Base-by-base conservation (phyloP, 148 eudicot species). In the Amaranthus palmeri region DNA sequence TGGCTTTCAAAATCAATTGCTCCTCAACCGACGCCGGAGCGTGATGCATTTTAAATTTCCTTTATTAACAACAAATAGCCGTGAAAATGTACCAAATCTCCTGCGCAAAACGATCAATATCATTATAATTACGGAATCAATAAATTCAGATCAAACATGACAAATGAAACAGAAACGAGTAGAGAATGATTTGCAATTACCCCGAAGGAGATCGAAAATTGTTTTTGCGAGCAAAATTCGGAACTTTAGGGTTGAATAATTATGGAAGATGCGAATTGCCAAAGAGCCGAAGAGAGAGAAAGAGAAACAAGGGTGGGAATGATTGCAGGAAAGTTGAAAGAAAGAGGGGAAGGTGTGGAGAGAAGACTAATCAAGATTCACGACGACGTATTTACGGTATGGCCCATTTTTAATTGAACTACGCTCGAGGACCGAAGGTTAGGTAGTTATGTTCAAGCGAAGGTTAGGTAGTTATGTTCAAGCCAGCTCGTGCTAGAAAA, bases 21-120 rank as follows among this genome's bases (percentile, higher is more conserved):
- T 95, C 98, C 93, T 95, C 98, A 17, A 91, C 72, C 40, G 97
- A 89, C 11, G 85, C 82, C 54, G 90, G 83, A 44, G 49, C 68
- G 40, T 74, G 96, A 84, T 78, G 87, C 97, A 95, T 91, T 70
- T 70, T 76, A 7, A n/a, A 52, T 40, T 13, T 17, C 54, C 63
- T 9, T 56, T 8, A 69, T 18, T 47, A 6, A 47, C 9, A 50
- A 44, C 9, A 41, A 58, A 46, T 18, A 58, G 40, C 56, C 72
- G 11, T 54, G 25, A 36, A 10, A 61, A 61, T 36, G 2, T n/a
- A 12, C 65, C 4, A 64, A 45, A 64, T 57, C 42, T 10, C 77
- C 77, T 74, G 65, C 40, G n/a, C n/a, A 18, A 74, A 74, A 52
- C 10, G 14, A 56, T 18, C 49, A 7, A 7, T 12, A 62, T 63